Evolutionary conservation across 139 green algal genomes (phyloP), one percentile per base, ranked within the genome.

Genomic region (Raphidocelis subcapitata): DNA sequence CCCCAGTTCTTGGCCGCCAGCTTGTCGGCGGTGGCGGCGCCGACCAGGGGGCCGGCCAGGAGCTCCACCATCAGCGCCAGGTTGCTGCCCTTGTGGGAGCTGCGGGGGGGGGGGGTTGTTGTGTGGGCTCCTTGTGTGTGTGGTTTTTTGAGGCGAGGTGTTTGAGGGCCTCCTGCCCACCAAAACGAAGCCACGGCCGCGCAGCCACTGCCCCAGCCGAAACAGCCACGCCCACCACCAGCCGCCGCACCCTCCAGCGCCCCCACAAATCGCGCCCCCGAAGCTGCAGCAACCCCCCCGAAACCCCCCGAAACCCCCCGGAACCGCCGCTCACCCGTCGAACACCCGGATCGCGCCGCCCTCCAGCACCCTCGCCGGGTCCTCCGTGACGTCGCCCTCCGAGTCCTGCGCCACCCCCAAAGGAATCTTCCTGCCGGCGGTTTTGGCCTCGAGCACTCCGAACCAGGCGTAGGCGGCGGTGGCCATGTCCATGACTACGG

Each of bases 61-160:
- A 95, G 84, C 85, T 95, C 90, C 26, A 95, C 82, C 73, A 93
- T 87, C 49, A 95, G 80, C 0, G 85, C 81, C 66, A 95, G 82
- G 76, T 84, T 83, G 77, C 76, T 87, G 62, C 85, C 85, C 83
- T 95, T 92, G 80, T 88, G 74, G n/a, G 67, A 75, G 59, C 76
- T 78, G 60, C 16, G 26, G 36, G 18, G 24, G 62, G 15, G 12
- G 33, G 14, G 18, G 49, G 18, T 57, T 57, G 20, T 18, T 18
- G 49, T 20, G 49, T 57, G 18, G 49, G 49, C 18, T 57, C 18
- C 49, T n/a, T 57, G 49, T n/a, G 18, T 20, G 18, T n/a, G 49
- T n/a, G n/a, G n/a, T n/a, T n/a, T n/a, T n/a, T n/a, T 57, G 49
- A 57, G 49, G 3, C 24, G 36, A n/a, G 23, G 37, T 14, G 24